These are phyloP conservation scores for Plantago ovata DNA, from an alignment of 257 asterid genomes.

Conservation along the genomic window DNA sequence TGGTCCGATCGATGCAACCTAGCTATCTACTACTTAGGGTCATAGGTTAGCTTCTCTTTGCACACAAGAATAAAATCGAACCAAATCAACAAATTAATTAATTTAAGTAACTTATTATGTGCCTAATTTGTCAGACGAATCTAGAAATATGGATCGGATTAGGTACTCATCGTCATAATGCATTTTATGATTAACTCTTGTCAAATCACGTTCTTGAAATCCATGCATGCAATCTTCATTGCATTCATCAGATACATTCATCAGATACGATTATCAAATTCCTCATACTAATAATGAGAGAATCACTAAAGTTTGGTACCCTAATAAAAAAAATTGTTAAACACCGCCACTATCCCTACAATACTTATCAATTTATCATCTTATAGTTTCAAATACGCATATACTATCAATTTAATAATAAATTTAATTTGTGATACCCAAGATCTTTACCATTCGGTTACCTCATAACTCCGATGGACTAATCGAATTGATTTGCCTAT, in stretches of 20 bases:
- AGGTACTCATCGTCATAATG: conserved; percentile 2
- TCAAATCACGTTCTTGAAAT: neutral
- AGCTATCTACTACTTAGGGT: neutral
- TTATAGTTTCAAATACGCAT: too few species aligned
- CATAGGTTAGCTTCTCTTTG: conserved; percentile 17
- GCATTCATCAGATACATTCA: conserved; percentile 1
- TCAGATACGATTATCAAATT: too few species aligned
- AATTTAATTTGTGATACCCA: too few species aligned
- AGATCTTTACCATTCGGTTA: too few species aligned
- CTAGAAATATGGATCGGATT: neutral
- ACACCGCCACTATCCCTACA: too few species aligned
- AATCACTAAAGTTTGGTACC: too few species aligned
- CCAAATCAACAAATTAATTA: conserved; percentile 1
- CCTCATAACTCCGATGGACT: too few species aligned
- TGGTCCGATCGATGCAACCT: conserved; percentile 31
- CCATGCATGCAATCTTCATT: neutral
- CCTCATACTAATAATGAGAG: too few species aligned
- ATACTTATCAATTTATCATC: too few species aligned
- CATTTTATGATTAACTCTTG: neutral
- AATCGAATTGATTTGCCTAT: too few species aligned
- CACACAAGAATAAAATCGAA: neutral
- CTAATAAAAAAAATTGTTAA: too few species aligned
- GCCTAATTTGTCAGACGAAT: neutral
- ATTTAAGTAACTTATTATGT: neutral
- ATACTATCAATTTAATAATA: too few species aligned